Evolutionary conservation across 176 grass and related monocot species (phyloP).

Genomic region (Stipa capillata): DNA sequence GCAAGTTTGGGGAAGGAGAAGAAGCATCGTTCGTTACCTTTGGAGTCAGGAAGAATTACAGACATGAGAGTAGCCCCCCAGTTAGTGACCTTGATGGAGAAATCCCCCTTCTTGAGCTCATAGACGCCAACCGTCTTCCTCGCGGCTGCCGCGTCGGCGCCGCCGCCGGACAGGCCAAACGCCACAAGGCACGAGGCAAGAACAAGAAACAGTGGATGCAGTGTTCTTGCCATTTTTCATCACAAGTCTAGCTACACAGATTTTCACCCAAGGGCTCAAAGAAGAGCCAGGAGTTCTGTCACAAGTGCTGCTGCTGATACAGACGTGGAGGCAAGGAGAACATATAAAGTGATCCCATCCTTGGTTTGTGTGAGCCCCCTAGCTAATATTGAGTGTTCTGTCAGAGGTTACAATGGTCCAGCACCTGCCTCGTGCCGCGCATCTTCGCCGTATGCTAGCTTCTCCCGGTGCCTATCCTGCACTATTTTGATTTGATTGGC

Average conservation of each 20-base stretch:
- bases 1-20: not conserved
- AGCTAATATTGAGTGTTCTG: not conserved
- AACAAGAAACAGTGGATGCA: not conserved
- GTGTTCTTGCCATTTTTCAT: constrained; percentile 37
- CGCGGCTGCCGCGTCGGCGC: not conserved
- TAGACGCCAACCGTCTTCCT: constrained; percentile 51
- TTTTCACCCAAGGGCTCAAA: not conserved
- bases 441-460: not conserved
- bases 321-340: not conserved
- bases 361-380: not conserved
- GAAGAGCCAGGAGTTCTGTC: not conserved
- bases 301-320: not conserved
- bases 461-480: not conserved
- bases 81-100: constrained; percentile 70
- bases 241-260: not conserved
- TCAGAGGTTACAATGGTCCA: not conserved
- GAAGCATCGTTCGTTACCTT: constrained; percentile 9
- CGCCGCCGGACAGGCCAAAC: not conserved
- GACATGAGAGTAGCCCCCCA: constrained; percentile 82
- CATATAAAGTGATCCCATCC: not conserved
- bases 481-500: not conserved
- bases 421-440: not conserved
- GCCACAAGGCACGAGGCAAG: constrained; percentile 22
- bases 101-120: constrained; percentile 67
- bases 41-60: constrained; percentile 61